Conservation (phyloP, 176 grass and related monocot genomes). For the Musa acuminata region DNA sequence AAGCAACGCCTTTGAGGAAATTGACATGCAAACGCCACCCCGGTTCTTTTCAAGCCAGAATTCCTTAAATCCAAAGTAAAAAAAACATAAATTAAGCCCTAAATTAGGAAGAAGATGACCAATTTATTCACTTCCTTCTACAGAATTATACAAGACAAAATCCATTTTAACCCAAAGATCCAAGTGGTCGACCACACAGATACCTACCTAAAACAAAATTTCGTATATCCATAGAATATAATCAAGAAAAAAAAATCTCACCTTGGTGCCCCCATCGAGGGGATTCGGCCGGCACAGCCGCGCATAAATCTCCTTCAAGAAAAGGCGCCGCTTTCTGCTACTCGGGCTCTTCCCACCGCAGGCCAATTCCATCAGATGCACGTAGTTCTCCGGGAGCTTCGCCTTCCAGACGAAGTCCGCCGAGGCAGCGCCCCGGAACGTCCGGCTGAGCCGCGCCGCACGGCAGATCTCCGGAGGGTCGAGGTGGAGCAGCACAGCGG, state of each 20-base stretch:
- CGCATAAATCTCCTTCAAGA: constrained; percentile 65
- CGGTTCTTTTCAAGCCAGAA: constrained; percentile 77
- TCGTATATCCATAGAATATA: not conserved
- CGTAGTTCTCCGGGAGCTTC: constrained; percentile 65
- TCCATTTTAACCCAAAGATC: not conserved
- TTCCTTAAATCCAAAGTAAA: constrained; percentile 32
- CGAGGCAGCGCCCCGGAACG: constrained; percentile 46
- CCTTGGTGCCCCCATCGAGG: constrained; percentile 62
- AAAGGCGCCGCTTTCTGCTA: constrained; percentile 12
- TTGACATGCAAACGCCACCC: constrained; percentile 46
- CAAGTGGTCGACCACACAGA: not conserved
- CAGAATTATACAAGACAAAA: not conserved
- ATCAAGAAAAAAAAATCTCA: not conserved
- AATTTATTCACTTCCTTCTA: not conserved
- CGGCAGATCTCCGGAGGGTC: constrained; percentile 71
- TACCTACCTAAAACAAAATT: constrained; percentile 2
- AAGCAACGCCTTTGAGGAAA: constrained; percentile 47
- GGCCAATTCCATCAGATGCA: constrained; percentile 31
- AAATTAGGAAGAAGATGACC: not conserved
- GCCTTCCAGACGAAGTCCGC: constrained; percentile 72
- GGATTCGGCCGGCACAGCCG: constrained; percentile 42
- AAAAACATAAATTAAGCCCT: constrained; percentile 1
- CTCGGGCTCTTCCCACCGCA: not conserved
- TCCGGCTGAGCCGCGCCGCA: constrained; percentile 45
- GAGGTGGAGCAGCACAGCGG: constrained; percentile 47